phyloP scores from a whole-genome alignment of 306 rosid genomes.

The Gastrolobium villosum region DNA sequence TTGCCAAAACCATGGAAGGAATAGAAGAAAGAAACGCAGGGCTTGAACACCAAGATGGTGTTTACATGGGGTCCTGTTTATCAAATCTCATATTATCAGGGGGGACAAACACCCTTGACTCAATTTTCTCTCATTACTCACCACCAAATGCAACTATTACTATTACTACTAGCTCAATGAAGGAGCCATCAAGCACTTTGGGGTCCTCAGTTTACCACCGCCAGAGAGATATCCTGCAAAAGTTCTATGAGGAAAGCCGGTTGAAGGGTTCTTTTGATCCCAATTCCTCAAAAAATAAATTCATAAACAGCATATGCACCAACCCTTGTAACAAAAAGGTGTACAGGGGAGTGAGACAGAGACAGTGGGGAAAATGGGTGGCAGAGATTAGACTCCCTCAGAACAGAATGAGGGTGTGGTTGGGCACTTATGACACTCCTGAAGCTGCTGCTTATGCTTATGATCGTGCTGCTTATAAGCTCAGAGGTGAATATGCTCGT shows the following conservation, averaged over 20 bases:
- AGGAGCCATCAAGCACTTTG: slow-evolving; percentile 57
- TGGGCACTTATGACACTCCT: slow-evolving; percentile 91
- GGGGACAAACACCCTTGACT: slow-evolving; percentile 80
- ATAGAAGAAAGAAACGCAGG: neutral
- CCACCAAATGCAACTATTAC: slow-evolving; percentile 32
- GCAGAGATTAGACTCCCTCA: slow-evolving; percentile 98
- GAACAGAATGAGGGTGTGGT: slow-evolving; percentile 97
- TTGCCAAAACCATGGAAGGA: slow-evolving; percentile 53
- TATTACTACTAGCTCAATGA: slow-evolving; percentile 9
- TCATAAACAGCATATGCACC: slow-evolving; percentile 23
- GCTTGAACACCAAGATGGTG: slow-evolving; percentile 16
- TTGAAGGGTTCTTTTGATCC: slow-evolving; percentile 32
- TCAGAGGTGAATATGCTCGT: slow-evolving; percentile 93
- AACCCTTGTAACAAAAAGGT: slow-evolving; percentile 69
- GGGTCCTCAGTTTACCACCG: slow-evolving; percentile 86
- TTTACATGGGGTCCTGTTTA: slow-evolving; percentile 64
- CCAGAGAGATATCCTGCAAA: slow-evolving; percentile 86
- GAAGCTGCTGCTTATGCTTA: slow-evolving; percentile 98
- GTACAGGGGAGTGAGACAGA: slow-evolving; percentile 99
- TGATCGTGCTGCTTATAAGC: slow-evolving; percentile 96
- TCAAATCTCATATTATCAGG: slow-evolving; percentile 75
- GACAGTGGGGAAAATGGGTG: slow-evolving; percentile 99
- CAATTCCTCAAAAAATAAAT: slow-evolving; percentile 12
- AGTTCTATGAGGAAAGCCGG: slow-evolving; percentile 65
- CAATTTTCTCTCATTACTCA: slow-evolving; percentile 74